phyloP scores from a whole-genome alignment of 1,139 yeast genomes.

The Suhomyces wounanorum region DNA sequence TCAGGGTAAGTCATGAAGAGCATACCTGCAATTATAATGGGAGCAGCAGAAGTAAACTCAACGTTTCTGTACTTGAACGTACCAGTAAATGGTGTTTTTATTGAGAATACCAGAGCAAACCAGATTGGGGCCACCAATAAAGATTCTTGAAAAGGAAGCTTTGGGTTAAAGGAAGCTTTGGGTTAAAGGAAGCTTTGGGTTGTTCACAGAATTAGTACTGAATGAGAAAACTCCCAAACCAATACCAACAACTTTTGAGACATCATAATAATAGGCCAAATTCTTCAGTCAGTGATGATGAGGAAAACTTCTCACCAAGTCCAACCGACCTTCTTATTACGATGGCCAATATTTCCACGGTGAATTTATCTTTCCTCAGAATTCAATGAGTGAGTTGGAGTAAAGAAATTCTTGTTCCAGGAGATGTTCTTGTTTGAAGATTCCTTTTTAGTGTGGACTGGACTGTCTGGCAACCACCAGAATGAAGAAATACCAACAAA shows the following conservation, averaged over 20 bases:
- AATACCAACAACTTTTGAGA: slow-evolving; percentile 88
- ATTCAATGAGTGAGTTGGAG: slow-evolving; percentile 54
- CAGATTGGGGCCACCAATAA: slow-evolving; percentile 86
- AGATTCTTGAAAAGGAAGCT: slow-evolving; percentile 70
- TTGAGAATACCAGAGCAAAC: slow-evolving; percentile 75
- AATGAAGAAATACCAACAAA: slow-evolving; percentile 61
- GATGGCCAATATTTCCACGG: slow-evolving; percentile 58
- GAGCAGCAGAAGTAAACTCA: slow-evolving; percentile 61
- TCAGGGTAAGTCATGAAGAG: slow-evolving; percentile 66
- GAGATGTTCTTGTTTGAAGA: slow-evolving; percentile 17
- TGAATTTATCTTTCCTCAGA: slow-evolving; percentile 59
- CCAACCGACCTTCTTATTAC: slow-evolving; percentile 55
- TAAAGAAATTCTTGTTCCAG: slow-evolving; percentile 27
- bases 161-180: no score
- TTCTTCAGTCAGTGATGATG: slow-evolving; percentile 63
- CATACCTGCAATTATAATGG: slow-evolving; percentile 67
- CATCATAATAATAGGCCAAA: slow-evolving; percentile 85
- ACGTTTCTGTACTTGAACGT: slow-evolving; percentile 59
- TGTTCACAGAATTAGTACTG: slow-evolving; percentile 68
- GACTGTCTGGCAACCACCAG: slow-evolving; percentile 88
- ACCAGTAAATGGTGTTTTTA: slow-evolving; percentile 81
- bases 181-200: slow-evolving; percentile 54
- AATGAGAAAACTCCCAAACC: slow-evolving; percentile 87
- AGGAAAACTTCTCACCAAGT: slow-evolving; percentile 56
- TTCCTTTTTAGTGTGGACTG: slow-evolving; percentile 26